Evolutionary conservation across 1,284 basidiomycete genomes (phyloP), one percentile per base, ranked within the genome.

Genomic region (Sanguinoderma infundibulare): DNA sequence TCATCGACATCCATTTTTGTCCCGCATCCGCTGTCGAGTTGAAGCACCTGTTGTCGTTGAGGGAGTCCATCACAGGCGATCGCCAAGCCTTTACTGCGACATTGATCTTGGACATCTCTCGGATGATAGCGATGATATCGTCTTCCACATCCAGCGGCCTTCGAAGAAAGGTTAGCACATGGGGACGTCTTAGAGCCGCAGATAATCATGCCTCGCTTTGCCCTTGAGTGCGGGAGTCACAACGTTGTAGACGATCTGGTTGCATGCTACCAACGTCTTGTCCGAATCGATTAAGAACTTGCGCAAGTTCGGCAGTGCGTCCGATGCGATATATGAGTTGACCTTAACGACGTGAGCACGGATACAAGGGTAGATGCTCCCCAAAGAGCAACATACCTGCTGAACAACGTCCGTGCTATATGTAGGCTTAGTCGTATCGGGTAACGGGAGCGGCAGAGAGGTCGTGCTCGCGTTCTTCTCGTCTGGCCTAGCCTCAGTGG

Each of bases 41-140:
- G 79, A 99, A 99, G 71, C 98, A 87, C 46, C 94, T 85, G 63
- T 85, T 87, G 73, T 99, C 97, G 67, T 87, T 89, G 67, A 99
- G 84, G 0, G 92, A 84, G 35, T 99, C 97, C 1, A 81, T 77
- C 10, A 98, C 88, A 1, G 89, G 86, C 0, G 85, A 78, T 55
- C 90, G 85, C 98, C 98, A 99, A 2, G 92, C 85, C 71, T 95
- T 97, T 64, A 92, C 78, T 0, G 94, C 88, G 1, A 86, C 83
- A 0, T 92, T 89, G 57, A 97, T 85, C 62, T 83, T 87, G 2
- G 91, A 84, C 83, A 98, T 88, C 73, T 95, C 93, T 51, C 81
- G 76, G 26, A 98, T 75, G 15, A 98, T 87, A 0, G 83, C 79
- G 1, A 97, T 75, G 4, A 92, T 80, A 12, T 80, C 78, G n/a